Conservation (phyloP, 345 rosid species). For the Stellera chamaejasme region DNA sequence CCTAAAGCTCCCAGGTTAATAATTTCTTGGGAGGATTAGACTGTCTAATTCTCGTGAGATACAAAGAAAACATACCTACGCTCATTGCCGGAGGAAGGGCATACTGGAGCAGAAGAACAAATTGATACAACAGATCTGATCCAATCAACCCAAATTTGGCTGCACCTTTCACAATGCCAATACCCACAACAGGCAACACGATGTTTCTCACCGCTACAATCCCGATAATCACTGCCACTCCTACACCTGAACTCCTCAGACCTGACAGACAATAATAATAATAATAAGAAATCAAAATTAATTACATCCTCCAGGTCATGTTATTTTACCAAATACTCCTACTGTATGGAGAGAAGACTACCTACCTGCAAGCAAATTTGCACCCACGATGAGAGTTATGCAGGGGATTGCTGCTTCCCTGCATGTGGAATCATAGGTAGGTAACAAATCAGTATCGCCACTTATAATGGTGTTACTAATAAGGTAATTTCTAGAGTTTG, state of each 20-base stretch:
- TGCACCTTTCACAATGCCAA: constrained; percentile 37
- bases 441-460: too few species aligned
- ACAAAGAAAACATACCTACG: constrained; percentile 24
- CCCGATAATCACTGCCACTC: constrained; percentile 32
- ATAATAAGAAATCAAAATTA: neutral
- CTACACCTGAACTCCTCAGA: constrained; percentile 33
- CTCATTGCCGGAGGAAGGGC: constrained; percentile 50
- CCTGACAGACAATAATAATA: too few species aligned
- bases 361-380: constrained; percentile 59
- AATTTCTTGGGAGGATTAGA: too few species aligned
- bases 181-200: constrained; percentile 48
- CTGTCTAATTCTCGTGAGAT: too few species aligned
- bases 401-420: constrained; percentile 68
- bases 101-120: constrained; percentile 36
- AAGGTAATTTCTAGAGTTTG: too few species aligned
- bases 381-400: constrained; percentile 56
- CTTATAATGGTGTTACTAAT: too few species aligned
- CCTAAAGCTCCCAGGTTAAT: constrained; percentile 30
- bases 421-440: neutral
- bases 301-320: too few species aligned
- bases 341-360: neutral
- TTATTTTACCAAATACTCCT: too few species aligned
- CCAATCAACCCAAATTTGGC: constrained; percentile 37
- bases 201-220: constrained; percentile 43
- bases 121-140: constrained; percentile 37